A percentile compares a stretch with the other conserved stretches of the same genome.
Conservation (phyloP, 2,329 filamentous ascomycete species). For the Huntiella abstrusa region DNA sequence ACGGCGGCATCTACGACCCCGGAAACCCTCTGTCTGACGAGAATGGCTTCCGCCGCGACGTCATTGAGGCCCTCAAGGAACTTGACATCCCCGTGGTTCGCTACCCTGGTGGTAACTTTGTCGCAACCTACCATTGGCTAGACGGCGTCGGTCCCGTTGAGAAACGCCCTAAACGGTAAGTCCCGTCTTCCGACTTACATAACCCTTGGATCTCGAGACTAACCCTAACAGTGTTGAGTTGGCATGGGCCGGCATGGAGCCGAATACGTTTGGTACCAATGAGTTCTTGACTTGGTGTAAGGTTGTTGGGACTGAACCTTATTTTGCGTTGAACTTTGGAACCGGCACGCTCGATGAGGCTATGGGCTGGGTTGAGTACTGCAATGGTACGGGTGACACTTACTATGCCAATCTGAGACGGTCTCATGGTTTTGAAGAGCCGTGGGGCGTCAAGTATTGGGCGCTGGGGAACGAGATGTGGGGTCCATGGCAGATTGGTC, state of each 20-base stretch:
- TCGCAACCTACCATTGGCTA: conserved; percentile 70
- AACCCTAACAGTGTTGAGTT: conserved; percentile 42
- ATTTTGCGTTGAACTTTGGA: conserved; percentile 64
- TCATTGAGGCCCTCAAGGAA: conserved; percentile 53
- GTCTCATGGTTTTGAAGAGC: conserved; percentile 54
- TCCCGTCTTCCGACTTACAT: background rate
- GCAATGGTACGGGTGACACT: conserved; percentile 58
- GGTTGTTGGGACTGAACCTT: conserved; percentile 55
- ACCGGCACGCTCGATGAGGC: conserved; percentile 40
- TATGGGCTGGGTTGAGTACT: conserved; percentile 70
- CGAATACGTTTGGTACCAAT: conserved; percentile 66
- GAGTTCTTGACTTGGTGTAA: conserved; percentile 74
- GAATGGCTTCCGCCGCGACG: conserved; percentile 61
- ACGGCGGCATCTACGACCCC: conserved; percentile 70
- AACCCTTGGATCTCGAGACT: background rate
- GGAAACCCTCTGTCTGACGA: conserved; percentile 53
- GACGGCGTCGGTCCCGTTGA: conserved; percentile 62
- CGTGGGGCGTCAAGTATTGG: conserved; percentile 73
- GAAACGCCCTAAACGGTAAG: conserved; percentile 34
- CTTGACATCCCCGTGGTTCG: conserved; percentile 58
- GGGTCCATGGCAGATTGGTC: conserved; percentile 48
- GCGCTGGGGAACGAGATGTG: conserved; percentile 60
- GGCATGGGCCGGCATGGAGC: conserved; percentile 61
- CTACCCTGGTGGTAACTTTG: conserved; percentile 72
- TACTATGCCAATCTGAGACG: conserved; percentile 68